Evolutionary conservation across 306 rosid genomes (phyloP), one percentile per base, ranked within the genome.

Genomic region (Cicer judaicum): DNA sequence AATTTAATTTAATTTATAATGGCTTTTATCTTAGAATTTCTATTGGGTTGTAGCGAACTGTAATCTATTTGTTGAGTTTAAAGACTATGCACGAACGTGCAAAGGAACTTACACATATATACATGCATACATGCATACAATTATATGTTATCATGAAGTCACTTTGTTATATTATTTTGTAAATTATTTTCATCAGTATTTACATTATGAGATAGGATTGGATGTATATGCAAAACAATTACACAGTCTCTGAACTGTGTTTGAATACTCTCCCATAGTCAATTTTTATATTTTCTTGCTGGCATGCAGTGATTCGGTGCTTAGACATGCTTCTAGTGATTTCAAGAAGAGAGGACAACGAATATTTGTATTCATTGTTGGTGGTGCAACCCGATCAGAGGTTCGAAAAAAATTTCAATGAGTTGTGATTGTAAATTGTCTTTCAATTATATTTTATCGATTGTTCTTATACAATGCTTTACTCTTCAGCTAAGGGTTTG

Each of bases 311-410:
- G 98, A 94, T 87, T 94, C 98, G 7, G 82, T 92, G 57, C 84
- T 94, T 21, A 87, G 90, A 79, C 97, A 91, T 67, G 65, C 95
- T 72, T 94, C 98, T 16, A 90, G 93, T 72, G 96, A 94, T 84
- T 89, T 86, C 85, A 91, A 84, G 89, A 94, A 85, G 93, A 86
- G 86, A 90, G 98, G 97, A 36, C 88, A 68, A 63, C 96, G 96
- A 34, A 86, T 94, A 72, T 91, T 94, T 83, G 88, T 94, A 78
- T 92, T 94, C 78, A 91, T 94, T 18, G 87, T 94, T 1, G 98
- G 98, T 61, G 98, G 98, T 73, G 96, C 97, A 60, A 94, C 97
- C 54, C 84, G 98, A 87, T 94, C 99, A 1, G 99, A 94, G 97
- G 99, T 94, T 82, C 50, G 85, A 6, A 14, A 47, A 40, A 10